Base-by-base conservation (phyloP, 768 basidiomycete species). In the Tricholoma matsutake region DNA sequence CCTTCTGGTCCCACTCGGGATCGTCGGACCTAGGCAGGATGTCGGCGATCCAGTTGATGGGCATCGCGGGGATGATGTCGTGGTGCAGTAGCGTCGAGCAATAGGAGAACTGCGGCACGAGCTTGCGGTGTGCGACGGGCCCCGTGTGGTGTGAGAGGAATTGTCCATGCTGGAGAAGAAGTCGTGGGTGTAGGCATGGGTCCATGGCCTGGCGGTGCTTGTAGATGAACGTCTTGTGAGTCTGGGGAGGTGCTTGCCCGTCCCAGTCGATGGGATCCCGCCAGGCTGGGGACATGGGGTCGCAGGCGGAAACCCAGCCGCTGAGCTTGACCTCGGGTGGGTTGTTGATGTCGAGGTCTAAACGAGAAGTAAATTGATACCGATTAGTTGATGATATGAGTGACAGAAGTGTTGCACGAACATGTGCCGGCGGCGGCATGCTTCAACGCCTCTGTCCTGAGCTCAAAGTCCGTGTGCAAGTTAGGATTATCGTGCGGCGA, bases 1-100 rank as follows among this genome's bases (percentile, higher is more conserved):
- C 60, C 72, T 86, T 88, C 55, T 80, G 75, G 1, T 82, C 79
- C 86, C 89, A 92, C 0, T 76, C 76, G 4, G 83, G 78, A 66
- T 87, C 82, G 61, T 83, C 75, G 6, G 64, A 61, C 22, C 73
- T 64, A 4, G 75, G 71, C 2, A 66, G 56, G 9, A 73, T 63
- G 3, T 77, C 77, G 6, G 67, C 69, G 0, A 76, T 64, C 81
- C 82, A 85, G 57, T 78, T 79, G 29, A 81, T 73, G 0, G 79
- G 75, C 61, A 78, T 71, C 6, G 81, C 76, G 1, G 76, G 68
- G 34, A 76, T 78, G n/a, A 87, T 80, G 61, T 87, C 84, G 49
- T 77, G 74, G 58, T 87, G 84, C 20, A 86, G 61, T 47, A 69
- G 32, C 3, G 85, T 82, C 0, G 77, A 65, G 60, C 78, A 79